Evolutionary conservation across 108 stramenopile genomes (phyloP).

Genomic region (Nitzschia sp.): DNA sequence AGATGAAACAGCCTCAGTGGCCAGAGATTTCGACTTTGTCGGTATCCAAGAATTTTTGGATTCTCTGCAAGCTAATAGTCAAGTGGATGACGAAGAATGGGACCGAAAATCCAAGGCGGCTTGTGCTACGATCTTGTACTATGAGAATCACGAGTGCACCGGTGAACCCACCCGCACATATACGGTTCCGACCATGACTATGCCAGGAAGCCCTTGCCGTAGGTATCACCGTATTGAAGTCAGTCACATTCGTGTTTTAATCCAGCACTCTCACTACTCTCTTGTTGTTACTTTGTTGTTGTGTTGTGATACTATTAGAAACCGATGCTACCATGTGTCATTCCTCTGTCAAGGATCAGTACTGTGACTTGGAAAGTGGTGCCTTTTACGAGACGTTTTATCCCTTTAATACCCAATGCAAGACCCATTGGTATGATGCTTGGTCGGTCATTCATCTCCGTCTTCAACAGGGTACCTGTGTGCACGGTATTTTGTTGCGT

Average conservation of each 20-base stretch:
- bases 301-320: not conserved
- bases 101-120: not conserved
- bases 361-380: not conserved
- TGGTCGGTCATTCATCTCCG: not conserved
- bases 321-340: not conserved
- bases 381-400: not conserved
- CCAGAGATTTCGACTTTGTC: no score
- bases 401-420: not conserved
- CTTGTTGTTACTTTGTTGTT: not conserved
- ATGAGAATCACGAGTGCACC: not conserved
- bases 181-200: not conserved
- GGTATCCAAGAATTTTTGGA: no score
- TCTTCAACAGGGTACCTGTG: not conserved
- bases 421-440: slow-evolving; percentile 1
- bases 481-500: not conserved
- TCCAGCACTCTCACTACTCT: not conserved
- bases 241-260: no score
- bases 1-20: no score
- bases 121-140: not conserved
- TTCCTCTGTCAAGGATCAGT: slow-evolving; percentile 6
- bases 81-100: no score
- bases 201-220: not conserved
- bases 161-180: not conserved
- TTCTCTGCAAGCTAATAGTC: no score
- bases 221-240: not conserved